phyloP scores from a whole-genome alignment of 2,329 filamentous ascomycete genomes.

The Fusarium sp. region DNA sequence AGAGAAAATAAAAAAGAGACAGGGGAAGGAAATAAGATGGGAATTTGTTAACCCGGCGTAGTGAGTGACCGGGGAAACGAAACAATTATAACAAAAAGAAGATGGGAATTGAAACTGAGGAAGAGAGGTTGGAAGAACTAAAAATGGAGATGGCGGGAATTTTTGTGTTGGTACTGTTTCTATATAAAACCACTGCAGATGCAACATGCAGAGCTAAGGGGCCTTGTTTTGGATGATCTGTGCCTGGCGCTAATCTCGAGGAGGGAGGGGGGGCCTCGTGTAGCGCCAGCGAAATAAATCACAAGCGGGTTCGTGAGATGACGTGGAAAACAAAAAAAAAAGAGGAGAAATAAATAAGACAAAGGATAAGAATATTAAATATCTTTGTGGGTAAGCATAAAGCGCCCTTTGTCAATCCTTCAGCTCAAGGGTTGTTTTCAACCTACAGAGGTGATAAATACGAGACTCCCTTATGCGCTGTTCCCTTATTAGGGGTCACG shows the following conservation, averaged over 20 bases:
- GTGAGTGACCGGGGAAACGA: slow-evolving; percentile 38
- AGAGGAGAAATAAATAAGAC: not conserved
- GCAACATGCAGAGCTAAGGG: not conserved
- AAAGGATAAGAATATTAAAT: not conserved
- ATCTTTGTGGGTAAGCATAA: not conserved
- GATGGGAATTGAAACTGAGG: not conserved
- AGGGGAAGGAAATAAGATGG: slow-evolving; percentile 9
- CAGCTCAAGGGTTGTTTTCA: not conserved
- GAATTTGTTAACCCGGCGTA: slow-evolving; percentile 35
- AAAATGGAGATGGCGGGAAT: slow-evolving; percentile 21
- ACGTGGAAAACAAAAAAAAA: not conserved
- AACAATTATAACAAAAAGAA: not conserved
- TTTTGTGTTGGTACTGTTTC: slow-evolving; percentile 2
- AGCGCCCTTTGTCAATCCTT: not conserved
- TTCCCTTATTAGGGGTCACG: not conserved
- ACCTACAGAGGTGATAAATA: not conserved
- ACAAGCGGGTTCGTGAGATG: not conserved
- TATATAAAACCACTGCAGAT: slow-evolving; percentile 19
- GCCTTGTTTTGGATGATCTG: not conserved
- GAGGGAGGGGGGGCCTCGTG: not conserved
- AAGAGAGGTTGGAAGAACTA: slow-evolving; percentile 11
- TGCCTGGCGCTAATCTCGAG: slow-evolving; percentile 24
- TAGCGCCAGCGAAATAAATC: not conserved
- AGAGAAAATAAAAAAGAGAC: not conserved
- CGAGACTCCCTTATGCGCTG: not conserved